Evolutionary conservation across 2,329 filamentous ascomycete genomes (phyloP).

Genomic region (Tolypocladium ophioglossoides): DNA sequence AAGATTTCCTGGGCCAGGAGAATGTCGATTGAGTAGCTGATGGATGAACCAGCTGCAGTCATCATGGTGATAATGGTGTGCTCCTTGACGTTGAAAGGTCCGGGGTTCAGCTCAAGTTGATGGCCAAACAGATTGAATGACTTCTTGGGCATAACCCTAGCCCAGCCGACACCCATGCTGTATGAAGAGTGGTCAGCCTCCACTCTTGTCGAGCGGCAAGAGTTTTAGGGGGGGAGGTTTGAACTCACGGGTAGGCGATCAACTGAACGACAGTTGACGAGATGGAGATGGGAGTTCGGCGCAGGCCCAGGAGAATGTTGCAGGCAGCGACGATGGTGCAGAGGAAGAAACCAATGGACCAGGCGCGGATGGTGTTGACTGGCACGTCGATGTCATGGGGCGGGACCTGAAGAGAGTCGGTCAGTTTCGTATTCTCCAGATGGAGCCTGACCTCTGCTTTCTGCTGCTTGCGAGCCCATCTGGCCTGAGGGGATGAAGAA

Average conservation of each 20-base stretch:
- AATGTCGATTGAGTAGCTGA: slow-evolving; percentile 29
- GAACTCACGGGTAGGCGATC: slow-evolving; percentile 35
- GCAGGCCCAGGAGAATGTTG: slow-evolving; percentile 42
- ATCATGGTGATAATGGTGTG: slow-evolving; percentile 38
- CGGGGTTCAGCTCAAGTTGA: slow-evolving; percentile 25
- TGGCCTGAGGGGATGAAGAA: not conserved
- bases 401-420: slow-evolving; percentile 10
- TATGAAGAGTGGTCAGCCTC: not conserved
- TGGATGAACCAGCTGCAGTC: slow-evolving; percentile 24
- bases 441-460: not conserved
- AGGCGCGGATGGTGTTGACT: slow-evolving; percentile 48
- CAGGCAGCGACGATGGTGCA: slow-evolving; percentile 46
- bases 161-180: slow-evolving; percentile 21
- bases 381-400: slow-evolving; percentile 42
- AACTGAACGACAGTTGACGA: slow-evolving; percentile 45
- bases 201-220: not conserved
- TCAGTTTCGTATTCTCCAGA: not conserved
- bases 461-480: not conserved
- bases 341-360: slow-evolving; percentile 45
- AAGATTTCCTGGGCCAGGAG: slow-evolving; percentile 32
- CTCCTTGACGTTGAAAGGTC: slow-evolving; percentile 35
- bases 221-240: not conserved
- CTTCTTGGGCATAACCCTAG: slow-evolving; percentile 18
- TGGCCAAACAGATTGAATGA: slow-evolving; percentile 20
- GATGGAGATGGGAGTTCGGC: slow-evolving; percentile 39